phyloP scores from a whole-genome alignment of 805 yeast species.

The Candida saitoana region DNA sequence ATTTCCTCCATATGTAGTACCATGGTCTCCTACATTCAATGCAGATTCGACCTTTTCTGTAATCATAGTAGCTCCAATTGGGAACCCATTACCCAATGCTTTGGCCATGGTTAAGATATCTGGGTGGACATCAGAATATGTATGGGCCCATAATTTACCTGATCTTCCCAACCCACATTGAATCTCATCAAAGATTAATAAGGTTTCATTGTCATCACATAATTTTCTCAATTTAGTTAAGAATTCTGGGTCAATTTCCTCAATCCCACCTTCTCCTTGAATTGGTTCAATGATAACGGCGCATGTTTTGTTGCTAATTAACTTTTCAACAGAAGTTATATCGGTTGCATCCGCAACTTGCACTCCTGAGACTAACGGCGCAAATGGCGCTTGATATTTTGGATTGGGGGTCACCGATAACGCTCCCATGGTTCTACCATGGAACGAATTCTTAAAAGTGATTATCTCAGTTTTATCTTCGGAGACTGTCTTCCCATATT shows the following conservation, averaged over 20 bases:
- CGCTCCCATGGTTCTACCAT: conserved; percentile 94
- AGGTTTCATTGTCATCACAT: conserved; percentile 65
- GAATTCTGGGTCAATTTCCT: conserved; percentile 61
- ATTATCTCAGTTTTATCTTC: conserved; percentile 69
- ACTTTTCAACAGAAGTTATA: conserved; percentile 51
- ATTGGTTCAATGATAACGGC: conserved; percentile 96
- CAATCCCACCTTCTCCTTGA: conserved; percentile 97
- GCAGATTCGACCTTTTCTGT: conserved; percentile 70
- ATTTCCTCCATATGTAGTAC: conserved; percentile 97
- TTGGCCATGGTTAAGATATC: conserved; percentile 93
- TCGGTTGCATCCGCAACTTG: conserved; percentile 61
- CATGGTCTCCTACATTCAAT: conserved; percentile 90
- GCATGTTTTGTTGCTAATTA: conserved; percentile 64
- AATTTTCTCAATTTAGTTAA: conserved; percentile 60
- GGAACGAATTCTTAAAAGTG: conserved; percentile 87
- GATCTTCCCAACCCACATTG: conserved; percentile 96
- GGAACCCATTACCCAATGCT: conserved; percentile 95
- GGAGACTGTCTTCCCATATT: conserved; percentile 59
- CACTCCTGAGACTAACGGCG: conserved; percentile 90
- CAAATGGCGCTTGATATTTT: conserved; percentile 88
- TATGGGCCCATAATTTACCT: conserved; percentile 92
- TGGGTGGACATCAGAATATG: conserved; percentile 74
- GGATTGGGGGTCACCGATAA: conserved; percentile 88
- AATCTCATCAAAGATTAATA: conserved; percentile 89
- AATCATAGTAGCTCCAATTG: conserved; percentile 90